Base-by-base conservation (phyloP, 1,139 yeast genomes). In the Zhuliangozyma blackwelliae region DNA sequence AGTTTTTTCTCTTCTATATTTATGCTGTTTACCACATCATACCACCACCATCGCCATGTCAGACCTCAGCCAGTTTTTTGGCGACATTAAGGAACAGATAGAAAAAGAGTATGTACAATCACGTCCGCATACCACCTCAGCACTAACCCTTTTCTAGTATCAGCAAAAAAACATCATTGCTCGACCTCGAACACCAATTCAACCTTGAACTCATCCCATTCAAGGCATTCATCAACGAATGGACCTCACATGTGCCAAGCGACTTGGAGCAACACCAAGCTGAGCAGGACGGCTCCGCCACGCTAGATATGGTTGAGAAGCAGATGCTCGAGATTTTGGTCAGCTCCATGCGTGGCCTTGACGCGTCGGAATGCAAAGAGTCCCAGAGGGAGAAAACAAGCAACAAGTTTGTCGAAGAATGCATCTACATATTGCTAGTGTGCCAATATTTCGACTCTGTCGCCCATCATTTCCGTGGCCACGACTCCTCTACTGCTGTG, bases 341-440 rank as follows among this genome's bases (percentile, higher is more conserved):
- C 23, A 7, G 23, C 10, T 22, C 16, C 23, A 9, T 9, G 23
- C 23, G 23, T 22, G 6, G 30, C 25, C 12, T 36, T 49, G 23
- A 27, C 35, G 29, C 37, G 12, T 36, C 46, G 10, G 40, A 44
- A 13, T 41, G 57, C 12, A 55, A 48, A 33, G 41, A 44, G 12
- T 41, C 50, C 20, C 56, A 49, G 36, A 52, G 50, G 28, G 59
- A 55, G 32, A 41, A 58, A 26, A 35, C 55, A 10, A 31, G 35
- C 28, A 49, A 44, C 26, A 56, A 51, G 32, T 41, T 55, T 16
- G 37, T 44, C 13, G 61, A 58, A 38, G 63, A 58, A 27, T 43
- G 48, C 22, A 41, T 54, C 29, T 52, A 46, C 40, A 34, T 55
- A 9, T 35, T 56, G 27, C 37, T 57, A 28, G 31, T 41, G 8